Evolutionary conservation across 1,139 yeast species (phyloP).

Genomic region (Saccharomyces hybrid): DNA sequence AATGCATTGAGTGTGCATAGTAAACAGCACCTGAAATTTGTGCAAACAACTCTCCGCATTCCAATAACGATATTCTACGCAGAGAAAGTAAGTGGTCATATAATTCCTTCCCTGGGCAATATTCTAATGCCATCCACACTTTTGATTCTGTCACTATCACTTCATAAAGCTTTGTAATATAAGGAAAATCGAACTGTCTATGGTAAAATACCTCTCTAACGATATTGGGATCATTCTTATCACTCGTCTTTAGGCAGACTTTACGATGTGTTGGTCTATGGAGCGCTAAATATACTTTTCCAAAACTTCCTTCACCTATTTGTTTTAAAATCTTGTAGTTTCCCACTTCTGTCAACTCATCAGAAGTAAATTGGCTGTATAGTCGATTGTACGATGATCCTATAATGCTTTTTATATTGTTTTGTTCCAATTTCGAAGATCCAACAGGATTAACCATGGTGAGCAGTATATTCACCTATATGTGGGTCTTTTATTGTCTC

Average conservation of each 20-base stretch:
- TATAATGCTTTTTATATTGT: slow-evolving; percentile 30
- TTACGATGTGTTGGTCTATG: slow-evolving; percentile 66
- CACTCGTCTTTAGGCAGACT: slow-evolving; percentile 82
- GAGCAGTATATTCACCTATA: neutral
- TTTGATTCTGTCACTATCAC: slow-evolving; percentile 71
- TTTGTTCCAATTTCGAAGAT: slow-evolving; percentile 24
- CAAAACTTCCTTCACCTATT: slow-evolving; percentile 88
- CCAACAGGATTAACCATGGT: neutral
- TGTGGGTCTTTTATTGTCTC: neutral
- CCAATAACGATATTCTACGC: slow-evolving; percentile 47
- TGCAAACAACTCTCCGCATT: slow-evolving; percentile 55
- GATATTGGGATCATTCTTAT: slow-evolving; percentile 77
- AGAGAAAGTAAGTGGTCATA: slow-evolving; percentile 61
- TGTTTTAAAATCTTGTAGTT: slow-evolving; percentile 63
- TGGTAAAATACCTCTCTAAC: slow-evolving; percentile 90
- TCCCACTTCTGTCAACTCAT: slow-evolving; percentile 59
- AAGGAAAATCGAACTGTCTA: slow-evolving; percentile 73
- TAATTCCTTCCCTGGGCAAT: slow-evolving; percentile 83
- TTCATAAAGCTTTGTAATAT: slow-evolving; percentile 80
- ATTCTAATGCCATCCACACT: slow-evolving; percentile 85
- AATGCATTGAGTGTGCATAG: slow-evolving; percentile 73
- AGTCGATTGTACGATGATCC: slow-evolving; percentile 62
- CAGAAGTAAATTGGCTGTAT: slow-evolving; percentile 47
- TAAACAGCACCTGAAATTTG: slow-evolving; percentile 79
- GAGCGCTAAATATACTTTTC: slow-evolving; percentile 78